phyloP scores from a whole-genome alignment of 495 filamentous ascomycete species.

The Aspergillus nidulans region DNA sequence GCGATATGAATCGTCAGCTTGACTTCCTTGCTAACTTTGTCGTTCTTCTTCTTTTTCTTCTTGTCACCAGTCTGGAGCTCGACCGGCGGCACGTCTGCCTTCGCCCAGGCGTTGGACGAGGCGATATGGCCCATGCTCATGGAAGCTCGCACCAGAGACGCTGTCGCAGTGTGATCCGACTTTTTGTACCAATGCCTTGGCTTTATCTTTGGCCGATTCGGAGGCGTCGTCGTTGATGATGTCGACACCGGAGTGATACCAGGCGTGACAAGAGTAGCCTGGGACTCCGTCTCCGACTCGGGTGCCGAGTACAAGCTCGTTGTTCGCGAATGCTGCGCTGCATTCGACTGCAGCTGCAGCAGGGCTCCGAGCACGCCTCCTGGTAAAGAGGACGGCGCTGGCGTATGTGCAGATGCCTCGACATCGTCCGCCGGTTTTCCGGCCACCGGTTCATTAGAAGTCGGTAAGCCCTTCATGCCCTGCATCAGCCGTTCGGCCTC shows the following conservation, averaged over 20 bases:
- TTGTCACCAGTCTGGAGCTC: slow-evolving; percentile 27
- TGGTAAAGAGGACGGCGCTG: neutral
- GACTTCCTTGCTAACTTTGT: neutral
- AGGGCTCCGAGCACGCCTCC: neutral
- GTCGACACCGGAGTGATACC: too few relatives aligned
- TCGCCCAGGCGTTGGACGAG: slow-evolving; percentile 15
- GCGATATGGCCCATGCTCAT: slow-evolving; percentile 45
- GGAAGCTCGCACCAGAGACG: slow-evolving; percentile 39
- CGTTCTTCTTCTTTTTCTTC: slow-evolving; percentile 64
- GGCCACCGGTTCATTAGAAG: neutral
- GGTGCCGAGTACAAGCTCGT: neutral
- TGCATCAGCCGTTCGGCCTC: slow-evolving; percentile 5
- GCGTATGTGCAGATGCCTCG: neutral
- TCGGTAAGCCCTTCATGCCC: neutral
- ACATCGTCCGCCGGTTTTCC: neutral
- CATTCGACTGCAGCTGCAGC: neutral
- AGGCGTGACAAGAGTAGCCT: neutral
- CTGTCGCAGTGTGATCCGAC: slow-evolving; percentile 37
- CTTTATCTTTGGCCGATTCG: neutral
- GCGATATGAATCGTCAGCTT: slow-evolving; percentile 77
- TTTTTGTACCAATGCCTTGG: slow-evolving; percentile 55
- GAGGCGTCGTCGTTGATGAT: neutral
- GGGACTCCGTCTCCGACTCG: neutral
- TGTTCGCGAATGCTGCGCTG: neutral
- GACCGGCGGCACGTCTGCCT: neutral